phyloP scores from a whole-genome alignment of 345 rosid genomes.

The Citrus inodora region DNA sequence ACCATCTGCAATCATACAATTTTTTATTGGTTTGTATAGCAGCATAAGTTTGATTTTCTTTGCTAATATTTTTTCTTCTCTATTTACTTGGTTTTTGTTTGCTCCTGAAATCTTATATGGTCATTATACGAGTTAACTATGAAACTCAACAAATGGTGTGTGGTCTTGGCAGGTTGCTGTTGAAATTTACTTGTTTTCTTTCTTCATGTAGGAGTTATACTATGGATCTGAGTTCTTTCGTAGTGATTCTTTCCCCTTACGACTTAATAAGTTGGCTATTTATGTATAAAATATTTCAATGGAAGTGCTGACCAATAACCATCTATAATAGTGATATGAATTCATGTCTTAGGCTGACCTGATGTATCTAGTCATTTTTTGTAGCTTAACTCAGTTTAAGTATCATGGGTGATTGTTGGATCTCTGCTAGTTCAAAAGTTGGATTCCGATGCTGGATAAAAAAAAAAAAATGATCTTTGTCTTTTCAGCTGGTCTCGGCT shows the following conservation, averaged over 20 bases:
- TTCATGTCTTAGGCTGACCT: neutral
- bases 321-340: neutral
- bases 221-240: neutral
- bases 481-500: neutral
- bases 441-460: neutral
- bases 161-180: neutral
- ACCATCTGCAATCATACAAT: constrained; percentile 8
- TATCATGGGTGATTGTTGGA: neutral
- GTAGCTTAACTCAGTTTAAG: neutral
- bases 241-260: neutral
- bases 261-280: neutral
- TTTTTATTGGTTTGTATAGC: neutral
- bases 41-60: neutral
- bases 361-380: neutral
- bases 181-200: neutral
- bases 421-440: neutral
- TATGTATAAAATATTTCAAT: neutral
- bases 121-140: neutral
- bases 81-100: neutral
- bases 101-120: neutral
- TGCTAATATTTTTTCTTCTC: neutral
- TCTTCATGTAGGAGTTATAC: neutral
- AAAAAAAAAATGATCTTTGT: neutral
- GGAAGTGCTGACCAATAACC: neutral
- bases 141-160: neutral